A percentile compares a stretch with the other conserved stretches of the same genome.
Conservation (phyloP, 1,139 yeast genomes). For the Blastobotrys malaysiensis region DNA sequence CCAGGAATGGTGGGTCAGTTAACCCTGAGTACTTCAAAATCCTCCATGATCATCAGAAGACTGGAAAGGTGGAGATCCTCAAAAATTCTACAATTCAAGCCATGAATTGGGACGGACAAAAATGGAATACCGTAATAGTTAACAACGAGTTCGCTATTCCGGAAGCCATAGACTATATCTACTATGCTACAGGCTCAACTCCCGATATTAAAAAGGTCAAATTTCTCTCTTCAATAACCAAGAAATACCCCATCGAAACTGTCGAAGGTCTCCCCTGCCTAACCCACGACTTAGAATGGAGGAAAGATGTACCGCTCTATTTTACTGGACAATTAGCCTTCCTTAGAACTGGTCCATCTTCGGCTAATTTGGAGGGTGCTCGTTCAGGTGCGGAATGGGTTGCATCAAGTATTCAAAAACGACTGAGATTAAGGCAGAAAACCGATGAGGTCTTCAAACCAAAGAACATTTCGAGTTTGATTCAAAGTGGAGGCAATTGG, state of each 20-base stretch:
- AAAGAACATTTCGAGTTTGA: not conserved
- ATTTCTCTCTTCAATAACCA: slow-evolving; percentile 32
- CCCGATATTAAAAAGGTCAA: slow-evolving; percentile 30
- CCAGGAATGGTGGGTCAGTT: slow-evolving; percentile 47
- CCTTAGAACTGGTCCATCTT: slow-evolving; percentile 43
- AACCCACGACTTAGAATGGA: slow-evolving; percentile 45
- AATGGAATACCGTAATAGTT: slow-evolving; percentile 9
- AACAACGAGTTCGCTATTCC: slow-evolving; percentile 18
- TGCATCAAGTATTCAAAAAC: slow-evolving; percentile 22
- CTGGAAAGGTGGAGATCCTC: slow-evolving; percentile 25
- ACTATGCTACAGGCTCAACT: slow-evolving; percentile 43
- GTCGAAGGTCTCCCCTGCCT: slow-evolving; percentile 42
- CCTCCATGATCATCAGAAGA: slow-evolving; percentile 33
- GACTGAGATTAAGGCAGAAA: not conserved
- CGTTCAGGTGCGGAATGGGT: slow-evolving; percentile 45
- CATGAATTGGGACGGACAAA: slow-evolving; percentile 9
- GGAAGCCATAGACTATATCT: slow-evolving; percentile 35
- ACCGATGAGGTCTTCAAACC: not conserved
- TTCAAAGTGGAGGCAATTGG: slow-evolving; percentile 7
- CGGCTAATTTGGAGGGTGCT: slow-evolving; percentile 49
- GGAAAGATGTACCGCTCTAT: slow-evolving; percentile 38
- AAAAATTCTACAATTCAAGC: slow-evolving; percentile 9
- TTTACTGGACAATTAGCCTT: slow-evolving; percentile 45
- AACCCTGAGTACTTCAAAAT: slow-evolving; percentile 43
- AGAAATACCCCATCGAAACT: slow-evolving; percentile 32